Percentiles rank a stretch among this genome's conserved stretches.
These are phyloP conservation scores for Globisporangium radiosum DNA, from an alignment of 352 stramenopile species.

Conservation along the genomic window DNA sequence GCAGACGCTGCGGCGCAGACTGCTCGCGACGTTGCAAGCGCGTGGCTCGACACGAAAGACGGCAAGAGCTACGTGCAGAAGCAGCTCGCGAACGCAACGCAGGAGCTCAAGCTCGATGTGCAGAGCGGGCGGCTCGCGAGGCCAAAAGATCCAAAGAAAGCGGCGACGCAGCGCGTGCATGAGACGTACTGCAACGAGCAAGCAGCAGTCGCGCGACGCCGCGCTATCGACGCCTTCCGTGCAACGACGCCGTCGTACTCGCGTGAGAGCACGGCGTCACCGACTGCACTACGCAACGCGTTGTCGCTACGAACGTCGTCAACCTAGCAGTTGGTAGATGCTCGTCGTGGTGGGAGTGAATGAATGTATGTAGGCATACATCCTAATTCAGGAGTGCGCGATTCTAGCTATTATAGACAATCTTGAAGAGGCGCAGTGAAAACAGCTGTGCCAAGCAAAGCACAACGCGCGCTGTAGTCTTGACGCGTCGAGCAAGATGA, in stretches of 20 bases:
- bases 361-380: too few species aligned
- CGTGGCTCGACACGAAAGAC: conserved; percentile 66
- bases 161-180: conserved; percentile 4
- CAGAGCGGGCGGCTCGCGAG: conserved; percentile 41
- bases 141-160: conserved; percentile 11
- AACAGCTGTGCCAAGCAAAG: too few species aligned
- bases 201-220: conserved; percentile 2
- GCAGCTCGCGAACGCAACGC: conserved; percentile 26
- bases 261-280: conserved; percentile 1
- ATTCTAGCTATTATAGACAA: too few species aligned
- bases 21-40: conserved; percentile 17
- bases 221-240: conserved; percentile 7
- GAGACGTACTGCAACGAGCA: conserved; percentile 5
- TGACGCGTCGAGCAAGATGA: conserved; percentile 1
- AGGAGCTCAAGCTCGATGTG: conserved; percentile 46
- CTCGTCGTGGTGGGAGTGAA: too few species aligned
- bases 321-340: too few species aligned
- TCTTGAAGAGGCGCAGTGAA: too few species aligned
- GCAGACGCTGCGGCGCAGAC: conserved; percentile 13
- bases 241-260: conserved; percentile 6
- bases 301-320: not conserved
- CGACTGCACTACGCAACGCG: not conserved
- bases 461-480: not conserved
- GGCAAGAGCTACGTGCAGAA: conserved; percentile 59
- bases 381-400: too few species aligned